These are phyloP conservation scores for Cladosporium phlei DNA, from an alignment of 2,329 filamentous ascomycete genomes.

Conservation along the genomic window DNA sequence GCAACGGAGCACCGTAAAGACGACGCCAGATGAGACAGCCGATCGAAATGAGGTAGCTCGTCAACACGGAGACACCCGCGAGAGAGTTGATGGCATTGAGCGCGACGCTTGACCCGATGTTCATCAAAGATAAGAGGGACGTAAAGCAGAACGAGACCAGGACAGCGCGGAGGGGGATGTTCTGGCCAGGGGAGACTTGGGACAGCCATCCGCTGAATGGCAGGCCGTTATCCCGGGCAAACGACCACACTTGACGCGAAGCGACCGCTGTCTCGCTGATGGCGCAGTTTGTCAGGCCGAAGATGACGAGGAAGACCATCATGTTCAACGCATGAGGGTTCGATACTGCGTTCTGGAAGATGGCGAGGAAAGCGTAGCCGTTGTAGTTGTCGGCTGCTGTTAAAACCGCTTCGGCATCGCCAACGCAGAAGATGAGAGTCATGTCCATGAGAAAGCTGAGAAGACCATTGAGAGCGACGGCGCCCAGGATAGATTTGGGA, in stretches of 20 bases:
- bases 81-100: conserved; percentile 41
- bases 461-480: conserved; percentile 19
- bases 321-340: conserved; percentile 25
- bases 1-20: conserved; percentile 21
- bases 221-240: conserved; percentile 26
- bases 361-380: conserved; percentile 40
- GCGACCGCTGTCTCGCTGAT: conserved; percentile 39
- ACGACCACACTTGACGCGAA: conserved; percentile 40
- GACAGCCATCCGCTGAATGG: conserved; percentile 5
- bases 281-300: conserved; percentile 13
- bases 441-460: conserved; percentile 23
- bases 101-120: conserved; percentile 35
- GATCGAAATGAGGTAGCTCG: conserved; percentile 28
- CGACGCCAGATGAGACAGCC: conserved; percentile 24
- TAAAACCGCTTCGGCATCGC: conserved; percentile 34
- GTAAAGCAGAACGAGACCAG: conserved; percentile 21
- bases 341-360: conserved; percentile 37
- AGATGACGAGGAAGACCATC: conserved; percentile 26
- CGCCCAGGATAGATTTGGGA: conserved; percentile 26
- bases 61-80: conserved; percentile 31
- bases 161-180: conserved; percentile 27
- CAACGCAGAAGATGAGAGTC: conserved; percentile 32
- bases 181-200: conserved; percentile 8
- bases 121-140: conserved; percentile 28
- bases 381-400: conserved; percentile 31